Base-by-base conservation (phyloP, 768 basidiomycete species). In the Suillus brevipes region DNA sequence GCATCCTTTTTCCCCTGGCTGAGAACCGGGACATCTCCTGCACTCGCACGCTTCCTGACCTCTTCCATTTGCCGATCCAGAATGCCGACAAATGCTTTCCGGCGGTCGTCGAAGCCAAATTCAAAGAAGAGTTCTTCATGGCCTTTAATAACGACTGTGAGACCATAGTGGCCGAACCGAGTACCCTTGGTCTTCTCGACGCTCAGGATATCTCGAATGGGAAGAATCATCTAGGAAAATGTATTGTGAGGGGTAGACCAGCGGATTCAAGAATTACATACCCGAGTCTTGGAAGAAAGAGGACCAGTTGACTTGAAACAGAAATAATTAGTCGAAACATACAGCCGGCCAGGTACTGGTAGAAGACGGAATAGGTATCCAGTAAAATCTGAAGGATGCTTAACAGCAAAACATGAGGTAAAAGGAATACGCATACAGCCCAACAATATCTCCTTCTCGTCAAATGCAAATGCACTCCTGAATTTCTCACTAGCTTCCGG, bases 41-140 rank as follows among this genome's bases (percentile, higher is more conserved):
- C 70, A 23, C 77, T 78, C 9, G 84, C 70, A 5, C 86, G 81
- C 62, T 77, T 80, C 63, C 85, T 84, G 14, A 87, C 80, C 55
- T 87, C 85, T 60, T 98, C 95, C 73, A 96, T 85, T 73, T 95
- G 93, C 31, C 83, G 82, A 68, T 95, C 88, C 53, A 99, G 79
- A 23, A 96, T 80, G 14, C 75, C 75, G 23, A 91, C 85, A 71
- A 96, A 95, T 1, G 89, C 87, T 67, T 89, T 83, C 28, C 97
- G 87, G 67, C 92, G 89, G 62, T 92, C 89, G 64, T 90, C 86
- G 23, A 89, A 87, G 49, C 84, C 82, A 74, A 99, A 97, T 77
- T 99, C 97, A 70, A 99, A 91, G 81, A 99, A 99, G 12, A 99
- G 82, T 74, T 99, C 97, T 78, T 99, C 97, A 73, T 99, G 95